Evolutionary conservation across 257 asterid species (phyloP).

Genomic region (Coffea eugenioides): DNA sequence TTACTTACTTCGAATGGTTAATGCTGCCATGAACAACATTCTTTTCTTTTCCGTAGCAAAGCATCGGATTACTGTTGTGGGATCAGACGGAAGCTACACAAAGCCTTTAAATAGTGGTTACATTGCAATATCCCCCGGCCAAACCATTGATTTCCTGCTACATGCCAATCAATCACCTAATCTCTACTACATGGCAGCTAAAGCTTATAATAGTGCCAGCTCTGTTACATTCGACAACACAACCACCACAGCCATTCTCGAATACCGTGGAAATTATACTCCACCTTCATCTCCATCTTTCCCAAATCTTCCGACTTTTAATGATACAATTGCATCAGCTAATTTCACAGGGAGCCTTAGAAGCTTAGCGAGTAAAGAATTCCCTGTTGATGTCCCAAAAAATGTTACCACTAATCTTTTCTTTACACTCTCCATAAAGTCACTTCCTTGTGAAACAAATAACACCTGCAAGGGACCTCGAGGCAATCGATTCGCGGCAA

Average conservation of each 20-base stretch:
- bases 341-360: conserved; percentile 38
- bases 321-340: conserved; percentile 40
- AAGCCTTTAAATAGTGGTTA: conserved; percentile 39
- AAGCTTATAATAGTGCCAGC: conserved; percentile 25
- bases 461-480: not conserved
- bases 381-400: conserved; percentile 38
- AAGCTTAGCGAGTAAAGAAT: conserved; percentile 36
- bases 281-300: conserved; percentile 5
- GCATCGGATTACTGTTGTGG: conserved; percentile 52
- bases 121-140: conserved; percentile 54
- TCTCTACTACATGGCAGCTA: conserved; percentile 59
- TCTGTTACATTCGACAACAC: conserved; percentile 13
- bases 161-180: conserved; percentile 46
- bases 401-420: conserved; percentile 32
- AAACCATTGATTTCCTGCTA: conserved; percentile 52
- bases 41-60: conserved; percentile 53
- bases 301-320: conserved; percentile 41
- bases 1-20: conserved; percentile 49
- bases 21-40: conserved; percentile 55
- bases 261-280: conserved; percentile 37
- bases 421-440: conserved; percentile 52
- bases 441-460: conserved; percentile 34
- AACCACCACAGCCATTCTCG: conserved; percentile 42
- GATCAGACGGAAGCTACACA: conserved; percentile 53
- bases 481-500: conserved; percentile 26